phyloP scores from a whole-genome alignment of 345 rosid genomes.

The Gossypium anomalum region DNA sequence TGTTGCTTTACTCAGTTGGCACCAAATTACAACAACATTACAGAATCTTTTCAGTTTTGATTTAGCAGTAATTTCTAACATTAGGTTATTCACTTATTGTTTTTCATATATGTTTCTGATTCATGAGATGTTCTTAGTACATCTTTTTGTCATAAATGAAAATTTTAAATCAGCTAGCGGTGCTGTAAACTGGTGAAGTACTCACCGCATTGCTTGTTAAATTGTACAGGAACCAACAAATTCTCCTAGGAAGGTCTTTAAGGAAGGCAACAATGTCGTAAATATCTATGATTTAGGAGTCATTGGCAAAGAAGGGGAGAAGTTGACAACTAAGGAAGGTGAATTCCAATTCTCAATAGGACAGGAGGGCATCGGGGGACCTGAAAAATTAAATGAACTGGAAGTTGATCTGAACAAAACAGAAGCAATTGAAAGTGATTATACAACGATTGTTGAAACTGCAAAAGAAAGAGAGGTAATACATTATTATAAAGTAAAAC shows the following conservation, averaged over 20 bases:
- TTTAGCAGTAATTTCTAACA: background rate
- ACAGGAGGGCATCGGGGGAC: slow-evolving; percentile 3
- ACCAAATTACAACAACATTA: background rate
- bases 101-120: background rate
- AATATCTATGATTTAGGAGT: background rate
- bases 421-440: slow-evolving; percentile 8
- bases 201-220: slow-evolving; percentile 12
- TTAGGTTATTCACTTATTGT: background rate
- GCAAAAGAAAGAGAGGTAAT: slow-evolving; percentile 29
- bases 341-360: slow-evolving; percentile 8
- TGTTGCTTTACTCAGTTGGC: background rate
- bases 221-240: slow-evolving; percentile 25
- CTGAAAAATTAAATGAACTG: slow-evolving; percentile 15
- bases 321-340: slow-evolving; percentile 1
- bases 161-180: background rate
- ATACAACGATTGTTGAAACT: slow-evolving; percentile 7
- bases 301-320: slow-evolving; percentile 8
- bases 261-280: slow-evolving; percentile 5
- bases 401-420: slow-evolving; percentile 13
- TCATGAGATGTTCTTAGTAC: too few relatives aligned
- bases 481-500: background rate
- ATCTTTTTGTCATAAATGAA: background rate
- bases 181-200: slow-evolving; percentile 4
- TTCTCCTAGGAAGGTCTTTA: slow-evolving; percentile 8
- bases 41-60: background rate